Percentiles rank a stretch among this genome's conserved stretches.
These are phyloP conservation scores for Spizellomyces punctatus DNA, from an alignment of 192 early-diverging fungal species.

Conservation along the genomic window DNA sequence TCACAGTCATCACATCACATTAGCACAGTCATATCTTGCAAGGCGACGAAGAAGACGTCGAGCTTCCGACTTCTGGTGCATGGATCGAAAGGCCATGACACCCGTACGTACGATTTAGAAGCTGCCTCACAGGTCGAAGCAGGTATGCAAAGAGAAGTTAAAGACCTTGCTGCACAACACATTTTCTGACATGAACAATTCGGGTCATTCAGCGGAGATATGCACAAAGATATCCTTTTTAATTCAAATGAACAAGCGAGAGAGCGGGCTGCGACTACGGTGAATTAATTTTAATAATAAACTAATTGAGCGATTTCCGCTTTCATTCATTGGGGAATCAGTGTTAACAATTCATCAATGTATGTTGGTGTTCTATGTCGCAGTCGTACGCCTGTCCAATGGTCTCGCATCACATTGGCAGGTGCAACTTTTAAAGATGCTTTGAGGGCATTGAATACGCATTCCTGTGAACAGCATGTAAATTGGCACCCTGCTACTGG, in stretches of 20 bases:
- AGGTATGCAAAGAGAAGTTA: slow-evolving; percentile 20
- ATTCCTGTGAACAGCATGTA: slow-evolving; percentile 23
- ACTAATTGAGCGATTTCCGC: no score
- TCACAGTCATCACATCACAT: slow-evolving; percentile 46
- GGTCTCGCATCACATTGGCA: slow-evolving; percentile 12
- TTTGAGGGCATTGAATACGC: slow-evolving; percentile 30
- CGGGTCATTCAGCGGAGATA: slow-evolving; percentile 38
- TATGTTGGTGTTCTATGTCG: slow-evolving; percentile 21
- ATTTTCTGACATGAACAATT: neutral
- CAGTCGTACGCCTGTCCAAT: slow-evolving; percentile 9
- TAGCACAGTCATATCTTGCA: slow-evolving; percentile 45
- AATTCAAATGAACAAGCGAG: slow-evolving; percentile 40
- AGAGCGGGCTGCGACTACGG: slow-evolving; percentile 10
- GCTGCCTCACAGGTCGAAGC: slow-evolving; percentile 42
- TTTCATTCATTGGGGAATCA: neutral
- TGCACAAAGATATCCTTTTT: slow-evolving; percentile 43
- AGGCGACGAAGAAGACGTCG: slow-evolving; percentile 36
- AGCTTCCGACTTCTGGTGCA: slow-evolving; percentile 42
- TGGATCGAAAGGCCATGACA: slow-evolving; percentile 20
- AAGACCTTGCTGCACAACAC: neutral
- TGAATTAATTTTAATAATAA: neutral
- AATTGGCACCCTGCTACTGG: neutral
- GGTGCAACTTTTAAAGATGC: neutral
- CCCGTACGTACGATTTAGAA: slow-evolving; percentile 44
- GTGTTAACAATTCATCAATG: slow-evolving; percentile 23